A percentile compares a stretch with the other conserved stretches of the same genome.
Conservation (phyloP, 2,329 filamentous ascomycete species). For the Cyclaneusma minus region DNA sequence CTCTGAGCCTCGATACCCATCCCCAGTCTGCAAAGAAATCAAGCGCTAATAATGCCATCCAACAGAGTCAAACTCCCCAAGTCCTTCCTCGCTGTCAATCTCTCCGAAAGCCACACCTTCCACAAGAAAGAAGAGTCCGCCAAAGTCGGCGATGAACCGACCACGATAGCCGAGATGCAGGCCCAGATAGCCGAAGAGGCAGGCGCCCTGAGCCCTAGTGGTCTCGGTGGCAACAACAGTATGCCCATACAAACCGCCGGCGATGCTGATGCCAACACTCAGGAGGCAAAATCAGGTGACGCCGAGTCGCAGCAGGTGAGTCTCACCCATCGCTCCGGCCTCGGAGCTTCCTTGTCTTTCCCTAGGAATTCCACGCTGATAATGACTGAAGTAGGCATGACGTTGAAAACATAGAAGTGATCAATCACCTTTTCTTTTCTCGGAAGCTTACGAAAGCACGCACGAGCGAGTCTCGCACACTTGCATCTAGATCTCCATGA, state of each 20-base stretch:
- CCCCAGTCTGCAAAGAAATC: conserved; percentile 4
- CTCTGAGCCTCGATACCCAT: background rate
- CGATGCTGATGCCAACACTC: background rate
- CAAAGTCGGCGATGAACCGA: conserved; percentile 2
- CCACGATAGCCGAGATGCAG: conserved; percentile 3
- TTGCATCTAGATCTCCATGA: too few species aligned
- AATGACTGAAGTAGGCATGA: too few species aligned
- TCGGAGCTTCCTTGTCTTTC: too few species aligned
- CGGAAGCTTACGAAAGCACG: too few species aligned
- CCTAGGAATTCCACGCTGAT: too few species aligned
- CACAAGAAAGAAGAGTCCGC: conserved; percentile 15
- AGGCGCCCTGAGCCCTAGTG: background rate
- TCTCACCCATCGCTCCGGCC: too few species aligned
- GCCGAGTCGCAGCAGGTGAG: too few species aligned
- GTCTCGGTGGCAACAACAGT: background rate
- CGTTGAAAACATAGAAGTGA: too few species aligned
- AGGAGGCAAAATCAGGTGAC: background rate
- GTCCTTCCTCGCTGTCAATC: conserved; percentile 20
- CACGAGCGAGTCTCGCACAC: too few species aligned
- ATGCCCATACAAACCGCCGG: background rate
- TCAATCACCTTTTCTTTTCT: too few species aligned
- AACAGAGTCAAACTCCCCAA: conserved; percentile 20
- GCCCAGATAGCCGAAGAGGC: background rate
- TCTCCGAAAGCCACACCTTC: conserved; percentile 19
- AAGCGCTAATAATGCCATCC: too few species aligned